Base-by-base conservation (phyloP, 2,329 filamentous ascomycete genomes). In the Cladosporium sphaerospermum region DNA sequence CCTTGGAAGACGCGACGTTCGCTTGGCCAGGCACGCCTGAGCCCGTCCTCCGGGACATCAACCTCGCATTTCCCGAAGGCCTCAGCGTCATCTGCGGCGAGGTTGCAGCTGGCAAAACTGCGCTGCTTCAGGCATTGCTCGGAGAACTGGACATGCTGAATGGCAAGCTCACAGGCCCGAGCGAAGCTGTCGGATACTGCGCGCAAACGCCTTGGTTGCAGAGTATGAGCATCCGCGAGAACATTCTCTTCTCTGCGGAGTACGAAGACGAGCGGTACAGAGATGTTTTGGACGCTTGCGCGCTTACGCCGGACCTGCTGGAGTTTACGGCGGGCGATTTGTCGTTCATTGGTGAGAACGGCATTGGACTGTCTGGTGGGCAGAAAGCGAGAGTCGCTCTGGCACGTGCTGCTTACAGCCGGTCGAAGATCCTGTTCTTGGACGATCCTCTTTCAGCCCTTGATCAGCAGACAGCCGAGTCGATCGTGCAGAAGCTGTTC, bases 11-110 rank as follows among this genome's bases (percentile, higher is more conserved):
- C 28, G 88, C 87, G 4, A 84, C 83, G 0, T 95, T 95, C 64
- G 80, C 85, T 0, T 95, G 90, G 85, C 89, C 90, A 0, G 87
- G 87, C 0, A 80, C 80, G 0, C 66, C 75, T 2, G 74, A 76
- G 7, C 73, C 78, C 3, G 78, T 85, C 0, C 72, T 86, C 0
- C 68, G 70, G 16, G 67, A 82, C 45, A 67, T 85, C 13, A 76
- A 71, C 34, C 54, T 85, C 2, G 73, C 72, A 0, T 82, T 85
- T 31, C 73, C 78, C 0, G 62, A 63, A 13, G 83, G 83, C 0
- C 60, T 86, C 28, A 84, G 79, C 1, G 77, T 85, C 9, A 70
- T 86, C 2, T 79, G 74, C 58, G 83, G 83, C n/a, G 79, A 83
- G 59, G 82, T 85, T 1, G 83, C 79, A 2, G 71, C 81, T 7